Percentiles rank a stretch among this genome's conserved stretches.
Conservation (phyloP, 2,329 filamentous ascomycete genomes). For the Aspergillus sp. region DNA sequence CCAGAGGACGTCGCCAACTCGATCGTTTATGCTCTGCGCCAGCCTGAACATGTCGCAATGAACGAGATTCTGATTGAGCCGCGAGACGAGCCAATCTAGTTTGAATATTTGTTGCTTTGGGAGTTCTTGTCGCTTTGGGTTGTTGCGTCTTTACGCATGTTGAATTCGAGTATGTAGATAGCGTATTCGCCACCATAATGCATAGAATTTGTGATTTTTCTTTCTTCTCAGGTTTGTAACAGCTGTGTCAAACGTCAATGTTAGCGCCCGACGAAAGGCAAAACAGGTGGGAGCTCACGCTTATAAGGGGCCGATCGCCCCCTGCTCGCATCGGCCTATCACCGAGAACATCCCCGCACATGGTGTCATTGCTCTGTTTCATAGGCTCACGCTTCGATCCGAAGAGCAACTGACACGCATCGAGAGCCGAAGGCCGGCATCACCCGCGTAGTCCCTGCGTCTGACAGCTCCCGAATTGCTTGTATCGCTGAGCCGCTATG, state of each 20-base stretch:
- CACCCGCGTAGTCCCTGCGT: not conserved
- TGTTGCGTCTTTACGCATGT: constrained; percentile 4
- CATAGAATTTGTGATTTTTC: not conserved
- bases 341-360: not conserved
- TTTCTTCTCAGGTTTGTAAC: not conserved
- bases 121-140: not conserved
- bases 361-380: not conserved
- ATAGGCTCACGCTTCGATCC: not conserved
- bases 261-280: not conserved
- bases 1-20: constrained; percentile 72
- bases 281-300: not conserved
- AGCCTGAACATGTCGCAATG: constrained; percentile 75
- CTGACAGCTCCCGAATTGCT: not conserved
- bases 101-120: not conserved
- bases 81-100: constrained; percentile 72
- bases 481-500: not conserved
- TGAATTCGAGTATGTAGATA: constrained; percentile 4
- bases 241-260: not conserved
- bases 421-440: not conserved
- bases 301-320: not conserved
- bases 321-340: not conserved
- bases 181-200: not conserved
- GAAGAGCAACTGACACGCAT: not conserved
- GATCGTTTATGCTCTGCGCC: constrained; percentile 74
- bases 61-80: constrained; percentile 83